Evolutionary conservation across 2,329 filamentous ascomycete species (phyloP), one percentile per base, ranked within the genome.

Genomic region (Exophiala sp.): DNA sequence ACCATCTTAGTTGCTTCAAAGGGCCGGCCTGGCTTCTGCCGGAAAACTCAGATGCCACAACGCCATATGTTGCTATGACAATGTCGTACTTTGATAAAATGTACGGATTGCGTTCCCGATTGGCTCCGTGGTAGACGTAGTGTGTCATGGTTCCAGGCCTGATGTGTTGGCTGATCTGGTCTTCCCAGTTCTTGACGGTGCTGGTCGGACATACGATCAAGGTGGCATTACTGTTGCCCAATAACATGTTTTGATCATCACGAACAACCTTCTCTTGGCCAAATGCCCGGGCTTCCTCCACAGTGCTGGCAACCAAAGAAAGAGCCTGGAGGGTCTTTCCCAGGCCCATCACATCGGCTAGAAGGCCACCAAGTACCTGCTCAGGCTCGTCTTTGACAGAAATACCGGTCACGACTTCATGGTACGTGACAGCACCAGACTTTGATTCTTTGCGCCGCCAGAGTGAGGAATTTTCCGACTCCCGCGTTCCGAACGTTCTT

Each of bases 111-210:
- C 83, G 85, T 55, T 80, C 82, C 5, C 93, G 81, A 59, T 81
- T 83, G 0, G 81, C 73, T 2, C 93, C 93, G 65, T 98, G 93
- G 58, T 96, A 97, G 47, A 93, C 80, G 64, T 93, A 88, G 62
- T 81, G 88, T 1, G 73, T 82, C 14, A 97, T 64, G 6, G 77
- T 70, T 0, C 74, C 77, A 0, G 79, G 74, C 43, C 78, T 75
- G 39, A 95, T 73, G 66, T 98, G 93, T 51, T 86, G 78, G 61
- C 85, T 85, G 54, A 97, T 87, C 67, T 98, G 93, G 59, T 89
- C 82, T 61, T 91, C 85, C 93, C 93, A 98, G 63, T 97, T 98
- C 21, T 85, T 84, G 50, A 97, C 82, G 0, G 91, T 93, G 62
- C 88, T 95, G 2, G 96, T 76, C 1, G 93, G 93, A 49, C 86